Evolutionary conservation across 2,329 filamentous ascomycete genomes (phyloP).

Genomic region (Diaporthe ilicicola): DNA sequence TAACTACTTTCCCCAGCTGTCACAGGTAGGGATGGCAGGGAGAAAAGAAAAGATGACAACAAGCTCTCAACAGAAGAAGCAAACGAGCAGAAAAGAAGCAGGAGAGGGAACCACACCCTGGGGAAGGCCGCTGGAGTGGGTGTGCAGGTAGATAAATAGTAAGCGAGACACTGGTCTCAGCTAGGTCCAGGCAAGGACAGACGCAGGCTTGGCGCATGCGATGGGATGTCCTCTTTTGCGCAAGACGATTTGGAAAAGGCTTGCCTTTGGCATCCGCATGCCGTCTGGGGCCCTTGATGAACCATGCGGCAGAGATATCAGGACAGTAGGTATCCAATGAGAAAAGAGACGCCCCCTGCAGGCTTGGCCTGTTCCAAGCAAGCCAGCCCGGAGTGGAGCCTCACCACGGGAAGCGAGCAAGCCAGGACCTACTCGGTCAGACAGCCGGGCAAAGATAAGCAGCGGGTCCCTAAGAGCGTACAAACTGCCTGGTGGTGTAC

Average conservation of each 20-base stretch:
- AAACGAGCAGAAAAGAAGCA: conserved; percentile 2
- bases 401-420: conserved; percentile 1
- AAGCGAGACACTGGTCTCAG: conserved; percentile 7
- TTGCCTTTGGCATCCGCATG: neutral
- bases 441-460: conserved; percentile 5
- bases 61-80: neutral
- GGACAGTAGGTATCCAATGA: neutral
- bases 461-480: neutral
- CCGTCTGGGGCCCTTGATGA: neutral
- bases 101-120: neutral
- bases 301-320: conserved; percentile 15
- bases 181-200: neutral
- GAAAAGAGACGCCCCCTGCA: neutral
- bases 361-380: conserved; percentile 11
- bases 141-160: conserved; percentile 15
- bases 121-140: conserved; percentile 2
- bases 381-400: conserved; percentile 8
- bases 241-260: conserved; percentile 1
- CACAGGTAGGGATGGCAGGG: neutral
- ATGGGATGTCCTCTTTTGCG: conserved; percentile 1
- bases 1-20: conserved; percentile 5
- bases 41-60: neutral
- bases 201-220: conserved; percentile 13
- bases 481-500: neutral
- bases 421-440: neutral